Base-by-base conservation (phyloP, 2,329 filamentous ascomycete genomes). In the Hymenoscyphus albidus region DNA sequence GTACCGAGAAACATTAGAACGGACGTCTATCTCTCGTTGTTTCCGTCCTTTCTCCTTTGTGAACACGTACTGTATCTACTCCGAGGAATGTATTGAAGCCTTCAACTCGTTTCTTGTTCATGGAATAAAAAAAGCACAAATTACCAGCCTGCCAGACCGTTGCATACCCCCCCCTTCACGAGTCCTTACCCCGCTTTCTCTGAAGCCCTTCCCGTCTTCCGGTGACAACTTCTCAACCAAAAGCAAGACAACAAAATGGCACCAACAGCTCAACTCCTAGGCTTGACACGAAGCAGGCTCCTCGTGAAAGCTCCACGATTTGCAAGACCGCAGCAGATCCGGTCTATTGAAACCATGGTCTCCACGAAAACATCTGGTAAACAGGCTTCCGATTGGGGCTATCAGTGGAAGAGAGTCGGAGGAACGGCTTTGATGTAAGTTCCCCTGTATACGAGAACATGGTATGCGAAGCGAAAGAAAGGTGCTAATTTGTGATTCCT, bases 361-460 rank as follows among this genome's bases (percentile, higher is more conserved):
- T 59, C 35, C 9, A 63, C 61, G 27, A 62, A 65, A 58, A 65
- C 57, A 3, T 38, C 27, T 12, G 60, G 51, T 2, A 31, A 44
- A 13, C n/a, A 40, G 38, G 44, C 64, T 35, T 42, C 62, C 12
- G 69, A 66, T 16, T 71, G 70, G 70, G 65, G 67, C 13, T 31
- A 57, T 10, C 69, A 69, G 39, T 67, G 65, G 64, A 68, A 67
- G 64, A 64, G 61, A 12, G 59, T 67, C n/a, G 70, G 69, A 12
- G 64, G 64, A 54, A 66, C 63, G 35, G 64, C 65, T 32, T 62
- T 71, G 68, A 71, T 71, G 70, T 70, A 54, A 59, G 65, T 67
- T 51, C 55, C 16, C 44, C 35, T 14, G 3, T 56, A 35, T 59
- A 0, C 22, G 38, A 54, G 9, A 31, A 31, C 9, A n/a, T 27